phyloP scores from a whole-genome alignment of 768 basidiomycete genomes.

The Lactarius hatsudake region DNA sequence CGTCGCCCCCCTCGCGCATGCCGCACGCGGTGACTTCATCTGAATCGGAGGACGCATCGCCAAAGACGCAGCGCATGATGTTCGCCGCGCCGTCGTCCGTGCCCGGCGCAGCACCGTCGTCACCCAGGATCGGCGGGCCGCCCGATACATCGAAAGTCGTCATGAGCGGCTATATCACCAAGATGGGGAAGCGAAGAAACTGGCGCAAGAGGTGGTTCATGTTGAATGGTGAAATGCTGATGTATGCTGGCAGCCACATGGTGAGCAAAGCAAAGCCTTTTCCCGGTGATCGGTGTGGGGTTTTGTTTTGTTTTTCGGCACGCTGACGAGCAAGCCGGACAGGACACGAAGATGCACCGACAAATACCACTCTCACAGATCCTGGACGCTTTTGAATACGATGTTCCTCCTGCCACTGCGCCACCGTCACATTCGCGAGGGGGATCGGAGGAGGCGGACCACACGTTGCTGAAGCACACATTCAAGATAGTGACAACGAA shows the following conservation, averaged over 20 bases:
- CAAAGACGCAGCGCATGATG: constrained; percentile 30
- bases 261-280: constrained; percentile 44
- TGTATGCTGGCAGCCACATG: constrained; percentile 95
- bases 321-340: constrained; percentile 19
- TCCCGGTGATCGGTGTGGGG: constrained; percentile 16
- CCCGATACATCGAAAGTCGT: constrained; percentile 77
- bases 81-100: constrained; percentile 32
- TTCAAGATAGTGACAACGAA: constrained; percentile 98
- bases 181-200: constrained; percentile 89
- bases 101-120: constrained; percentile 40
- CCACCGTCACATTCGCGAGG: constrained; percentile 36
- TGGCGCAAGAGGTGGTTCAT: constrained; percentile 99
- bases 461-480: constrained; percentile 47
- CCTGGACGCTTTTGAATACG: constrained; percentile 89
- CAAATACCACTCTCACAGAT: constrained; percentile 82
- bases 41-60: constrained; percentile 72
- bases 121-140: constrained; percentile 37
- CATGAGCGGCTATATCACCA: constrained; percentile 90
- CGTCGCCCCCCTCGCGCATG: constrained; percentile 48
- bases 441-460: constrained; percentile 45
- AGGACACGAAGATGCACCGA: constrained; percentile 91
- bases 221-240: constrained; percentile 80
- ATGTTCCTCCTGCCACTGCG: constrained; percentile 50
- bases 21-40: constrained; percentile 62
- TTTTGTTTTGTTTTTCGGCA: neutral